Percentiles rank a stretch among this genome's conserved stretches.
Conservation (phyloP, 1,139 yeast species). For the Hyphopichia pseudoburtonii region DNA sequence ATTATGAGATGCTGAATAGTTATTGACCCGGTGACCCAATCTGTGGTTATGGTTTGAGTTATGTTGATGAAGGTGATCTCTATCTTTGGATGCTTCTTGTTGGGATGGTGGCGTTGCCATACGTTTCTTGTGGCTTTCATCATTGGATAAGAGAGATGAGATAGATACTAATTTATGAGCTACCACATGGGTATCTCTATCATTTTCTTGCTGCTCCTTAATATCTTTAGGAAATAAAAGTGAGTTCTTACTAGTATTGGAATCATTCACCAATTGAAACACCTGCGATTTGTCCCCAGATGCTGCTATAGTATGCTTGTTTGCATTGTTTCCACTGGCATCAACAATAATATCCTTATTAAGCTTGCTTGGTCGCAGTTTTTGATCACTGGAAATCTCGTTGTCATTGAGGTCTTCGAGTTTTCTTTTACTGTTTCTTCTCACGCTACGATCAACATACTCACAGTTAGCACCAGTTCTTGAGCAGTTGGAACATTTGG, state of each 20-base stretch:
- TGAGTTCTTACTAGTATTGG: too few species aligned
- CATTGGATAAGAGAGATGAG: constrained; percentile 16
- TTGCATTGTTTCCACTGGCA: too few species aligned
- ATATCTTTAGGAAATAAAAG: constrained; percentile 8
- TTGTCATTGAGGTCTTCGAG: too few species aligned
- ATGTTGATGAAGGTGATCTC: neutral
- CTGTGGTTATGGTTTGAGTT: neutral
- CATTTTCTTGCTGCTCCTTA: constrained; percentile 2
- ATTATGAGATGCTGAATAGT: too few species aligned
- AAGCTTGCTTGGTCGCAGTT: too few species aligned
- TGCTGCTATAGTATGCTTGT: too few species aligned
- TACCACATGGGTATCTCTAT: constrained; percentile 5
- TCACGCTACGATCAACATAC: constrained; percentile 34
- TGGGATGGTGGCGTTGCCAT: neutral
- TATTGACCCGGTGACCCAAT: too few species aligned
- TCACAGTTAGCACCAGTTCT: constrained; percentile 39
- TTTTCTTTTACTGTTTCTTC: too few species aligned
- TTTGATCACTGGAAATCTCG: neutral
- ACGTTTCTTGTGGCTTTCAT: neutral
- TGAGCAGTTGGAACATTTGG: constrained; percentile 37
- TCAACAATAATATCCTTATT: too few species aligned
- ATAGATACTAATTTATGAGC: constrained; percentile 20
- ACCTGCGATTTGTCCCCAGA: neutral
- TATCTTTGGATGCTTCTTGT: neutral
- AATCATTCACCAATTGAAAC: too few species aligned